A percentile compares a stretch with the other conserved stretches of the same genome.
Evolutionary conservation across 2,329 filamentous ascomycete genomes (phyloP).

Genomic region (Leptographium procerum): DNA sequence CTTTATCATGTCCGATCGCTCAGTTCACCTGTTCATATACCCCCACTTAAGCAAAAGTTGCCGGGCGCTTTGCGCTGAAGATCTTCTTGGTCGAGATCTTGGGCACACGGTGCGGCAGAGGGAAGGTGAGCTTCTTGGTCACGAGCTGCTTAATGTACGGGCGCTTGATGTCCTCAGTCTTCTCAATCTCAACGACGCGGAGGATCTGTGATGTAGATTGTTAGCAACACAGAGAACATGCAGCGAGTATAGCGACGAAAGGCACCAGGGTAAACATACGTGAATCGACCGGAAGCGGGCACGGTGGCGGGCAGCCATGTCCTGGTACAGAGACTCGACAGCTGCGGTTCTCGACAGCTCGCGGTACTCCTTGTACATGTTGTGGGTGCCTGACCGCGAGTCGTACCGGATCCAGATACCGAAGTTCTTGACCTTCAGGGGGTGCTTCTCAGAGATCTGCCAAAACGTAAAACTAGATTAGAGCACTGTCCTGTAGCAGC

Average conservation of each 20-base stretch:
- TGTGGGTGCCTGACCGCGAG: slow-evolving; percentile 98
- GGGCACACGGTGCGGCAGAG: slow-evolving; percentile 89
- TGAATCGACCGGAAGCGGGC: slow-evolving; percentile 97
- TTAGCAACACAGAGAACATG: neutral
- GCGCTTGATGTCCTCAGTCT: slow-evolving; percentile 87
- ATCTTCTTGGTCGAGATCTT: slow-evolving; percentile 78
- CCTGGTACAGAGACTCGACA: slow-evolving; percentile 94
- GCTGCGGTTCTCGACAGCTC: slow-evolving; percentile 95
- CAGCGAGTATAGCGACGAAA: slow-evolving; percentile 11
- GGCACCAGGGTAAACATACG: slow-evolving; percentile 63
- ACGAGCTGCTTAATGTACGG: slow-evolving; percentile 99
- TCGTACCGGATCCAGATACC: slow-evolving; percentile 99
- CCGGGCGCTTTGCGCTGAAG: slow-evolving; percentile 85
- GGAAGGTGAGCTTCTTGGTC: slow-evolving; percentile 92
- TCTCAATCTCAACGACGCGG: slow-evolving; percentile 95
- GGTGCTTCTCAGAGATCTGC: slow-evolving; percentile 97
- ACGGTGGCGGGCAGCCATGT: slow-evolving; percentile 98
- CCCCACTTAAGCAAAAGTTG: slow-evolving; percentile 79
- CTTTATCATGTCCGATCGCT: neutral
- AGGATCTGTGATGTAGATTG: slow-evolving; percentile 57
- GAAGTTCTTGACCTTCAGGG: slow-evolving; percentile 99
- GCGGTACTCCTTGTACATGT: slow-evolving; percentile 99
- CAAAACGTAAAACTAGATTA: neutral
- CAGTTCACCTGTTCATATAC: neutral
- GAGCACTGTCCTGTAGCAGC: neutral